A percentile compares a stretch with the other conserved stretches of the same genome.
Evolutionary conservation across 306 rosid species (phyloP).

Genomic region (Quercus alba): DNA sequence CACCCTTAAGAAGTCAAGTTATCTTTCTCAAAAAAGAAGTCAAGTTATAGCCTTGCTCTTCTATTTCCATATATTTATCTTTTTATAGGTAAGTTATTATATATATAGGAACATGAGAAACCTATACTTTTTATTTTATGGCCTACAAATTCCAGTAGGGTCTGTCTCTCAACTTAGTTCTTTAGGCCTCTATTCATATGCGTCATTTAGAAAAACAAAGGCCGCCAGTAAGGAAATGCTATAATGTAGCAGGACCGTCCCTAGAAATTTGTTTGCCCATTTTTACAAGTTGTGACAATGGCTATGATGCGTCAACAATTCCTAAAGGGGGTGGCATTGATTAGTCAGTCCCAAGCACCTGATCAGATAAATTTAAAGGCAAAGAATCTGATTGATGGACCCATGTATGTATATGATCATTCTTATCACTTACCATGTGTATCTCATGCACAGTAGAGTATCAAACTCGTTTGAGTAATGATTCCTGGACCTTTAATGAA

Average conservation of each 20-base stretch:
- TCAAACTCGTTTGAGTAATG: too few relatives aligned
- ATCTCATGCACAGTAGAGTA: too few relatives aligned
- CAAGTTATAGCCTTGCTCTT: slow-evolving; percentile 8
- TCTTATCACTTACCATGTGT: too few relatives aligned
- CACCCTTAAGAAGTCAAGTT: slow-evolving; percentile 5
- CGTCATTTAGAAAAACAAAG: slow-evolving; percentile 14
- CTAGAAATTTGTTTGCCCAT: slow-evolving; percentile 30
- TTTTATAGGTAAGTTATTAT: not conserved
- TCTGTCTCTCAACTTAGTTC: not conserved
- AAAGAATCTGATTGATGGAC: slow-evolving; percentile 24
- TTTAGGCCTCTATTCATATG: slow-evolving; percentile 28
- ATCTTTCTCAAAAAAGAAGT: not conserved
- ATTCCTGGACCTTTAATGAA: too few relatives aligned
- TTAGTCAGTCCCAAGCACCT: slow-evolving; percentile 48
- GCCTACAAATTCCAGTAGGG: slow-evolving; percentile 10
- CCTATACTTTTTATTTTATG: not conserved
- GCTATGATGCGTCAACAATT: slow-evolving; percentile 25
- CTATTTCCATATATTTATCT: not conserved
- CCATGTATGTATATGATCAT: too few relatives aligned
- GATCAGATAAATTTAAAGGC: slow-evolving; percentile 30
- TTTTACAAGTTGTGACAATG: slow-evolving; percentile 9
- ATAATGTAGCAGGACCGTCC: slow-evolving; percentile 31
- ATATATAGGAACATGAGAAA: not conserved
- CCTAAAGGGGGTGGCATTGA: slow-evolving; percentile 21
- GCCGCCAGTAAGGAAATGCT: slow-evolving; percentile 33